These are phyloP conservation scores for Penicillium paxilli DNA, from an alignment of 495 filamentous ascomycete genomes.

Conservation along the genomic window DNA sequence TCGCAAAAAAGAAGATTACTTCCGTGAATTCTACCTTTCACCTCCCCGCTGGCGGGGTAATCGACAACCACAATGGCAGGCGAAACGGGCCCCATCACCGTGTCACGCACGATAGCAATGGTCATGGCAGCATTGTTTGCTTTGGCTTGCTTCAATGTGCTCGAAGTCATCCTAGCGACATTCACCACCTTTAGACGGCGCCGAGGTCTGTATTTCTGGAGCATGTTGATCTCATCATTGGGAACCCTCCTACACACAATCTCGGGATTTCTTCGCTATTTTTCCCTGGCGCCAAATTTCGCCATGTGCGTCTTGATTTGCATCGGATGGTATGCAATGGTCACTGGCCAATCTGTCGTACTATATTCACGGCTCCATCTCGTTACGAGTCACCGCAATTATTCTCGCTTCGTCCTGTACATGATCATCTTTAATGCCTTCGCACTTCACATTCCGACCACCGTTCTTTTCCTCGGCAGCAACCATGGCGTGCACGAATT, in stretches of 20 bases:
- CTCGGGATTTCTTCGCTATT: conserved; percentile 29
- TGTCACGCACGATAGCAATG: conserved; percentile 21
- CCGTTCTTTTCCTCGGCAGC: conserved; percentile 27
- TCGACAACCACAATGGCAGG: conserved; percentile 18
- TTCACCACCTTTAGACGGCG: conserved; percentile 40
- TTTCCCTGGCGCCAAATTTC: conserved; percentile 25
- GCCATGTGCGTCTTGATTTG: conserved; percentile 25
- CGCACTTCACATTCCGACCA: conserved; percentile 31
- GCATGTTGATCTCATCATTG: conserved; percentile 29
- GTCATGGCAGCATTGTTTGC: conserved; percentile 33
- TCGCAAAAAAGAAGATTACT: background rate
- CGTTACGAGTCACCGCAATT: conserved; percentile 20
- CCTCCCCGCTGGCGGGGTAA: background rate
- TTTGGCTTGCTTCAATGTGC: conserved; percentile 35
- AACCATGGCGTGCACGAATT: conserved; percentile 19
- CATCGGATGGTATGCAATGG: conserved; percentile 34
- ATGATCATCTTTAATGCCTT: conserved; percentile 35
- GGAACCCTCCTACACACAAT: conserved; percentile 29
- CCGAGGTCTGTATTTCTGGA: conserved; percentile 47
- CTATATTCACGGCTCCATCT: conserved; percentile 45
- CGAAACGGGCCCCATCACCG: conserved; percentile 12
- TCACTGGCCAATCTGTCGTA: conserved; percentile 36
- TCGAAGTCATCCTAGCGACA: conserved; percentile 41
- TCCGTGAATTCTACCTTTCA: background rate
- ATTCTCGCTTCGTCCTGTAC: conserved; percentile 24